Percentiles rank a stretch among this genome's conserved stretches.
These are phyloP conservation scores for Phoma sp. DNA, from an alignment of 2,329 filamentous ascomycete species.

Conservation along the genomic window DNA sequence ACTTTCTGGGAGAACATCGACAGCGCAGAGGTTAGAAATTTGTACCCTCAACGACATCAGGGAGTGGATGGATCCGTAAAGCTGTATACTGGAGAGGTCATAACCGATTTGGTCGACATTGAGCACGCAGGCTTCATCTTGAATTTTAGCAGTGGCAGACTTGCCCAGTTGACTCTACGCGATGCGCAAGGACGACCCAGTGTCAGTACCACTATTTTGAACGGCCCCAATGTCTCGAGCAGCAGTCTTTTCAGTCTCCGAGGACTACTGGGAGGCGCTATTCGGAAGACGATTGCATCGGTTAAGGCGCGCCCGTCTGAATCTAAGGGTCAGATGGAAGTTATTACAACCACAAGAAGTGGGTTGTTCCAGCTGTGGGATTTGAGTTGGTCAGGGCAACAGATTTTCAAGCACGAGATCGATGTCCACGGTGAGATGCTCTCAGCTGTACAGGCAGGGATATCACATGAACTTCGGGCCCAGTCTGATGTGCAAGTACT, in stretches of 20 bases:
- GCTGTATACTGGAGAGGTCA: constrained; percentile 77
- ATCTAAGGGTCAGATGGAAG: constrained; percentile 81
- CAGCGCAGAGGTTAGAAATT: constrained; percentile 80
- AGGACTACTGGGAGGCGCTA: constrained; percentile 72
- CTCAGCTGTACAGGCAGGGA: constrained; percentile 64
- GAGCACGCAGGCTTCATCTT: constrained; percentile 89
- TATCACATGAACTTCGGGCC: constrained; percentile 55
- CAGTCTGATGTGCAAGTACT: constrained; percentile 72
- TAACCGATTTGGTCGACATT: constrained; percentile 78
- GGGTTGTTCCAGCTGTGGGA: constrained; percentile 86
- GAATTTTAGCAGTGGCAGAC: constrained; percentile 81
- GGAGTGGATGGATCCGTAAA: constrained; percentile 79
- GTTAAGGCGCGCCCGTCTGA: constrained; percentile 75
- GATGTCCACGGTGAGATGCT: constrained; percentile 72
- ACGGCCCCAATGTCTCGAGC: constrained; percentile 59
- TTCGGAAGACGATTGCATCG: constrained; percentile 79
- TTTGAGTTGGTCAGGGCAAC: constrained; percentile 84
- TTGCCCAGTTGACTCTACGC: constrained; percentile 84
- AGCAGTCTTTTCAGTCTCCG: constrained; percentile 84
- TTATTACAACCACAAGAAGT: constrained; percentile 78
- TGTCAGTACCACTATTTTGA: constrained; percentile 79
- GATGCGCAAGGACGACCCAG: constrained; percentile 86
- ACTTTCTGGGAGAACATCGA: constrained; percentile 97
- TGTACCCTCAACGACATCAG: constrained; percentile 81
- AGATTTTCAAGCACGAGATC: constrained; percentile 73